phyloP scores from a whole-genome alignment of 768 basidiomycete genomes.

The Hygrophoropsis aurantiaca region DNA sequence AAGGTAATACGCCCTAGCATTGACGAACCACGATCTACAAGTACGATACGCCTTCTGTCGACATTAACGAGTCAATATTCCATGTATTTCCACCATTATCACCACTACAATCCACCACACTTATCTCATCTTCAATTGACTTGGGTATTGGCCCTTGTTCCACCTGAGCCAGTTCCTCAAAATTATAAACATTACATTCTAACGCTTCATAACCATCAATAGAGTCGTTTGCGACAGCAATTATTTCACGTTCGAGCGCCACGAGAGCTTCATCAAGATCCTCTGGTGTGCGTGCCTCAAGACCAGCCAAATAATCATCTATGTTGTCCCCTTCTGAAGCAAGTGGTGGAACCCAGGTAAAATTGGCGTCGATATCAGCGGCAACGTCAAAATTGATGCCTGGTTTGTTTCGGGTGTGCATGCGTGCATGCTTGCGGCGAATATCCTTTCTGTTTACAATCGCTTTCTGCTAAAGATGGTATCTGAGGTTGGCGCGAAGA shows the following conservation, averaged over 20 bases:
- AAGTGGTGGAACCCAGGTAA: background rate
- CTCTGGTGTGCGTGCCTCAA: background rate
- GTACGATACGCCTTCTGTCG: too few species aligned
- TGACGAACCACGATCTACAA: too few species aligned
- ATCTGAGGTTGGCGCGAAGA: slow-evolving; percentile 13
- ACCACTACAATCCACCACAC: background rate
- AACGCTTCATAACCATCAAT: background rate
- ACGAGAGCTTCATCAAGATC: background rate
- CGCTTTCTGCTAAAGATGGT: background rate
- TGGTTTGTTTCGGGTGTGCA: slow-evolving; percentile 14
- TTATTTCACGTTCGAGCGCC: background rate
- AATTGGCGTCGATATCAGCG: background rate
- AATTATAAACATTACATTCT: background rate
- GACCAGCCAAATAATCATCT: background rate
- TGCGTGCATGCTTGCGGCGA: slow-evolving; percentile 16
- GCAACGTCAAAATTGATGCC: slow-evolving; percentile 13
- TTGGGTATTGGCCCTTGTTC: background rate
- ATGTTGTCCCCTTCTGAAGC: background rate
- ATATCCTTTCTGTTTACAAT: slow-evolving; percentile 3
- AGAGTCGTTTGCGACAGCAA: background rate
- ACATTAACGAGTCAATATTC: too few species aligned
- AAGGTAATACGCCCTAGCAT: too few species aligned
- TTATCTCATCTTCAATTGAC: background rate
- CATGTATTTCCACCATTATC: too few species aligned
- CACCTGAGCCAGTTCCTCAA: background rate